Evolutionary conservation across 2,329 filamentous ascomycete species (phyloP).

Genomic region (Pseudocercospora cruenta): DNA sequence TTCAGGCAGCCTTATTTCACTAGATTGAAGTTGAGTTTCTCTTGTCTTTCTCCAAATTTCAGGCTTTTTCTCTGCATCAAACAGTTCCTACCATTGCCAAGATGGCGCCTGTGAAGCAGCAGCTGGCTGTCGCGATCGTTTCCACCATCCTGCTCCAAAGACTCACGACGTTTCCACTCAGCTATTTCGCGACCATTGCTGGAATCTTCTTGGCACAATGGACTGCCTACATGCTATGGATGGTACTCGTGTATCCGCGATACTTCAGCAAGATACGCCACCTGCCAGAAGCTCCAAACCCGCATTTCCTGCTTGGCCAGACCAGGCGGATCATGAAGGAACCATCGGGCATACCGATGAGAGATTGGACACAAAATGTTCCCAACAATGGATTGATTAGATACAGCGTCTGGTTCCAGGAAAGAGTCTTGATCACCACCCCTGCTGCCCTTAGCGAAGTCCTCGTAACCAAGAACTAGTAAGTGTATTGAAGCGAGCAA

Average conservation of each 20-base stretch:
- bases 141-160: slow-evolving; percentile 9
- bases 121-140: slow-evolving; percentile 1
- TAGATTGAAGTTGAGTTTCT: not conserved
- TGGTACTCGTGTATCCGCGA: slow-evolving; percentile 59
- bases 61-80: not conserved
- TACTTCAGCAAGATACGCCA: slow-evolving; percentile 62
- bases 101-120: slow-evolving; percentile 4
- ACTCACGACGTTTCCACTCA: slow-evolving; percentile 38
- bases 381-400: slow-evolving; percentile 61
- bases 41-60: not conserved
- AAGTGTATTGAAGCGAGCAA: not conserved
- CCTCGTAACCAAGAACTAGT: slow-evolving; percentile 53
- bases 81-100: not conserved
- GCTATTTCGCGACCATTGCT: slow-evolving; percentile 44
- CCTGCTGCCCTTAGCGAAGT: slow-evolving; percentile 55
- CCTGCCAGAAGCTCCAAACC: slow-evolving; percentile 47
- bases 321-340: slow-evolving; percentile 47
- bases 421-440: slow-evolving; percentile 50
- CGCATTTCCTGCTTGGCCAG: slow-evolving; percentile 46
- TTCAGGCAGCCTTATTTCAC: not conserved
- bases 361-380: slow-evolving; percentile 56
- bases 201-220: slow-evolving; percentile 47
- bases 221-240: slow-evolving; percentile 44
- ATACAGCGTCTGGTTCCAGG: slow-evolving; percentile 52
- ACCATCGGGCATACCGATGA: slow-evolving; percentile 49